Base-by-base conservation (phyloP, 73 alveolate genomes). In the Paraurostyla sp. region DNA sequence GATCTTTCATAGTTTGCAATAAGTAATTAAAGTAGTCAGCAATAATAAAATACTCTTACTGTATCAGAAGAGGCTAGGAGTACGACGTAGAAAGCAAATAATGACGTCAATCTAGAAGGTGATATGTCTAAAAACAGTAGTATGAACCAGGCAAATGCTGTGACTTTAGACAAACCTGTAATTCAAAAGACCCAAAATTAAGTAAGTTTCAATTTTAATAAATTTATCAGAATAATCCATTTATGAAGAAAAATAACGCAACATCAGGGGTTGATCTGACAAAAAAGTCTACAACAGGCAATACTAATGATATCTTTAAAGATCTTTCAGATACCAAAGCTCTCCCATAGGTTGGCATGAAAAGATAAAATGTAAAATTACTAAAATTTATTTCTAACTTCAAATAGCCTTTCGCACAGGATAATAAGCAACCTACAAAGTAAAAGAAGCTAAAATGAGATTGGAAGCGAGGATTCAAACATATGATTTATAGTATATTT, bases 371-470 rank as follows among this genome's bases (percentile, higher is more conserved):
- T 69, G 63, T 40, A 69, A 15, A 4, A 32, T 62, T 32, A 46
- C 69, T 9, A 9, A 23, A 22, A 22, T 23, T 9, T 11, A 32
- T 11, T 36, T 16, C 9, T 62, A 62, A 23, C 29, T 62, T 13
- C 58, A 15, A 15, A 46, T 62, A 62, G 80, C 80, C 80, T 2
- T 62, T 62, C 29, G 80, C 48, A 36, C 7, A 22, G 3, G 80
- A 29, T 22, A 62, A 56, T 13, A 18, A 20, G 22, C 22, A 59
- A 6, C 83, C 80, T 3, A 69, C 43, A 27, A 69, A 69, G 62
- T 32, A 69, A 35, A 69, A 40, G 62, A 69, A 69, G 62, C 40
- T 69, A 2, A 69, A 69, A 43, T 69, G 83, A 69, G 62, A 62
- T 32, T 32, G n/a, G n/a, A n/a, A n/a, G n/a, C n/a, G n/a, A n/a